Percentiles rank a stretch among this genome's conserved stretches.
Evolutionary conservation across 78 protist species (phyloP).

Genomic region (Pigoraptor vietnamica): DNA sequence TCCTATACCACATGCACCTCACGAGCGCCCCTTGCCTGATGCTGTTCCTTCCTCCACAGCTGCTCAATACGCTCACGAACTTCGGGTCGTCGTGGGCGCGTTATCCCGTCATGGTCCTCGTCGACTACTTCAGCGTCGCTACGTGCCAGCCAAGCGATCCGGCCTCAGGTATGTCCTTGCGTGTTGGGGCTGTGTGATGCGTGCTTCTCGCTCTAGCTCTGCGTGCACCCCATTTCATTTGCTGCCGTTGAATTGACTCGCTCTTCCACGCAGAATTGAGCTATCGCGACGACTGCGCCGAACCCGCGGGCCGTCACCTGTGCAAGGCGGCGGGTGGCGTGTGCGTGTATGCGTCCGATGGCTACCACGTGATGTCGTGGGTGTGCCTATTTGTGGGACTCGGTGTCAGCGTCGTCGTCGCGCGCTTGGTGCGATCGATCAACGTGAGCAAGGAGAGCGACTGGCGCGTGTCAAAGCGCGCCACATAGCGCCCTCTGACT

Average conservation of each 20-base stretch:
- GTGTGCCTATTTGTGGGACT: neutral
- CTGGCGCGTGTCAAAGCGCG: neutral
- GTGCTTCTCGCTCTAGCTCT: neutral
- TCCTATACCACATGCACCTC: neutral
- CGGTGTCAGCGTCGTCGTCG: neutral
- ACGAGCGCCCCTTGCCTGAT: neutral
- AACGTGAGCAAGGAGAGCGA: neutral
- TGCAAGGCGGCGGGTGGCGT: neutral
- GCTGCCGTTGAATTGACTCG: too few species aligned
- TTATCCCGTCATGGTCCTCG: neutral
- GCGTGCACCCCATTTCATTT: neutral
- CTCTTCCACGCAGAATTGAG: neutral
- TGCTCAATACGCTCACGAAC: conserved; percentile 48
- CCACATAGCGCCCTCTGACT: too few species aligned
- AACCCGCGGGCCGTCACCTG: neutral
- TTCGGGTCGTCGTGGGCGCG: conserved; percentile 53
- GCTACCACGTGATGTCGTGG: neutral
- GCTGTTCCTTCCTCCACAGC: neutral
- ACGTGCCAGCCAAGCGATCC: neutral
- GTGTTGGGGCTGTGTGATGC: neutral
- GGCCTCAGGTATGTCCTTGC: neutral
- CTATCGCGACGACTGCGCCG: neutral
- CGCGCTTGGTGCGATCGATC: neutral
- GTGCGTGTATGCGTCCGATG: neutral
- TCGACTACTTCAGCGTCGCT: neutral